These are phyloP conservation scores for Lippia alba DNA, from an alignment of 305 asterid species.

Conservation along the genomic window DNA sequence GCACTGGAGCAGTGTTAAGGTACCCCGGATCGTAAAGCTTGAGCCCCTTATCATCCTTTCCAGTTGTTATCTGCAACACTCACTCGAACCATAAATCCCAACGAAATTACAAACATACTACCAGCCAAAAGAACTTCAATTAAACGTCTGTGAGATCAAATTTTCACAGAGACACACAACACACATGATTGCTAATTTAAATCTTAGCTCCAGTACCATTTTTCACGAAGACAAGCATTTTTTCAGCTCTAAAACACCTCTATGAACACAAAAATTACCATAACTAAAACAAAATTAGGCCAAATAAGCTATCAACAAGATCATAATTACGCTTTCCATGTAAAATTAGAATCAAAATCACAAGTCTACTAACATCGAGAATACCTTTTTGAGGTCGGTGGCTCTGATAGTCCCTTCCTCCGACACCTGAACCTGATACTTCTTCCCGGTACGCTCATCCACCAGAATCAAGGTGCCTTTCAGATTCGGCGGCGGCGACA, in stretches of 20 bases:
- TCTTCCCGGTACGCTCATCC: conserved; percentile 87
- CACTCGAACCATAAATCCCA: conserved; percentile 31
- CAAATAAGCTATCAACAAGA: background rate
- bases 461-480: conserved; percentile 69
- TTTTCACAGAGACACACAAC: background rate
- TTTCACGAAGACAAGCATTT: conserved; percentile 1
- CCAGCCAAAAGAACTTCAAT: background rate
- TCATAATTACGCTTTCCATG: background rate
- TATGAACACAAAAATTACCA: background rate
- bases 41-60: conserved; percentile 89
- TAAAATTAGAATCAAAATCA: background rate
- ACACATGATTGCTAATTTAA: background rate
- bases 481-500: conserved; percentile 67
- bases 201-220: background rate
- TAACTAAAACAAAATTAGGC: background rate
- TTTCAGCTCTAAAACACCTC: background rate
- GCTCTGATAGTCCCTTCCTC: conserved; percentile 90
- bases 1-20: conserved; percentile 97
- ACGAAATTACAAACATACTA: conserved; percentile 1
- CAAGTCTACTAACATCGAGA: background rate
- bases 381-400: conserved; percentile 88
- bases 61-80: conserved; percentile 71
- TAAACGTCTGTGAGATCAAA: background rate
- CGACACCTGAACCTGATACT: conserved; percentile 81
- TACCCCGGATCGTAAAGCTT: conserved; percentile 99